These are phyloP conservation scores for Leccinum boreale DNA, from an alignment of 768 basidiomycete species.

Conservation along the genomic window DNA sequence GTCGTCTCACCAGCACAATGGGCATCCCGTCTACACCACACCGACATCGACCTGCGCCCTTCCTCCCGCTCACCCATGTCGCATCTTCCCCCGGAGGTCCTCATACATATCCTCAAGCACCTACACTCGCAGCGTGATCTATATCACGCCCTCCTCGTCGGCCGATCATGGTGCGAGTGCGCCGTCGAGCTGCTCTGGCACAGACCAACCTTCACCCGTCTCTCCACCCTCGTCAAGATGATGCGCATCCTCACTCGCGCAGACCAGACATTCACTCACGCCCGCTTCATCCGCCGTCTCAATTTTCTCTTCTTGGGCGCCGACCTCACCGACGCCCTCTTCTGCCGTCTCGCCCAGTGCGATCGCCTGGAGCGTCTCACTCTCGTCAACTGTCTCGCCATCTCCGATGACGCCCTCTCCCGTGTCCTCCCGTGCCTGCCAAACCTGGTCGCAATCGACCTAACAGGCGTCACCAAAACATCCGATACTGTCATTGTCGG, in stretches of 20 bases:
- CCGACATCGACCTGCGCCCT: slow-evolving; percentile 28
- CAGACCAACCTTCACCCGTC: slow-evolving; percentile 72
- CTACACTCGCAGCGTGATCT: slow-evolving; percentile 74
- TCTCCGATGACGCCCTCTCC: slow-evolving; percentile 62
- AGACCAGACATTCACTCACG: slow-evolving; percentile 82
- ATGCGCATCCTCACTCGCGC: slow-evolving; percentile 60
- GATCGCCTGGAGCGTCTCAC: slow-evolving; percentile 85
- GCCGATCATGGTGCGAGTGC: slow-evolving; percentile 92
- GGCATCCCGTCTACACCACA: slow-evolving; percentile 35
- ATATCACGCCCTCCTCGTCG: slow-evolving; percentile 73
- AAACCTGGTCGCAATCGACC: slow-evolving; percentile 83
- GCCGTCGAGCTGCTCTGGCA: slow-evolving; percentile 95
- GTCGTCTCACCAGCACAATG: slow-evolving; percentile 67
- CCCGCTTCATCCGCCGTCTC: slow-evolving; percentile 83
- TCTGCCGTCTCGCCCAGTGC: slow-evolving; percentile 70
- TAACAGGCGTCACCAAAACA: slow-evolving; percentile 67
- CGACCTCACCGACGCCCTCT: slow-evolving; percentile 70
- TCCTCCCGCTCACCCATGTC: slow-evolving; percentile 54
- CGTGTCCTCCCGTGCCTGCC: slow-evolving; percentile 65
- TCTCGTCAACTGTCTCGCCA: slow-evolving; percentile 69
- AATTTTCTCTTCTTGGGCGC: slow-evolving; percentile 76
- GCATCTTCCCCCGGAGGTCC: slow-evolving; percentile 81
- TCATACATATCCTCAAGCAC: slow-evolving; percentile 89
- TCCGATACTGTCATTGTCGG: slow-evolving; percentile 70
- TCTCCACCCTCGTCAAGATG: slow-evolving; percentile 74